phyloP scores from a whole-genome alignment of 345 rosid species.

The Mallotus nudiflorus region DNA sequence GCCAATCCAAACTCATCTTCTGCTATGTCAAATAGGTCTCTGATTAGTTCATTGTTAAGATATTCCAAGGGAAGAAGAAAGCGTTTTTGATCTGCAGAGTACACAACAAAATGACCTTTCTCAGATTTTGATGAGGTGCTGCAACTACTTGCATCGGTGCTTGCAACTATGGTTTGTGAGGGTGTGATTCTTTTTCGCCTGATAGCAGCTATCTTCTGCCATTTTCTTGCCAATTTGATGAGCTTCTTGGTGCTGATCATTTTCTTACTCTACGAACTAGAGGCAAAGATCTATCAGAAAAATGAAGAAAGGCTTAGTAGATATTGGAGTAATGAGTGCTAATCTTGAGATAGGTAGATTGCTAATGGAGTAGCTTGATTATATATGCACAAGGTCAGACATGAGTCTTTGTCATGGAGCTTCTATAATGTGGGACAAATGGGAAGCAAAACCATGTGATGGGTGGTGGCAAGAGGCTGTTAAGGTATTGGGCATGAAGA shows the following conservation, averaged over 20 bases:
- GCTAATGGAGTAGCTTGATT: neutral
- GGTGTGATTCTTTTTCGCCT: neutral
- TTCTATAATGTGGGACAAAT: neutral
- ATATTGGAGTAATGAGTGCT: neutral
- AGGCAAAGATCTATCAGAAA: neutral
- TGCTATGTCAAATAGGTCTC: constrained; percentile 9
- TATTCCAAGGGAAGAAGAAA: constrained; percentile 5
- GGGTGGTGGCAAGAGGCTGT: neutral
- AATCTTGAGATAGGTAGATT: neutral
- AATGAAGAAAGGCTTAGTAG: neutral
- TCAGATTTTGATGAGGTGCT: neutral
- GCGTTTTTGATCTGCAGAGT: constrained; percentile 7
- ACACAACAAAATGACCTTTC: constrained; percentile 18
- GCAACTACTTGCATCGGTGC: neutral
- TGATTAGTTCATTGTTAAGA: constrained; percentile 9
- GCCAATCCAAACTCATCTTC: constrained; percentile 21
- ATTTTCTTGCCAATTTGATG: constrained; percentile 9
- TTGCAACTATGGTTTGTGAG: neutral
- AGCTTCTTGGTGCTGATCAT: constrained; percentile 13
- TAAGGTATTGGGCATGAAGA: neutral
- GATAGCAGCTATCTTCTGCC: neutral
- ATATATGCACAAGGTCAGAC: too few relatives aligned
- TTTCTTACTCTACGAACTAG: neutral
- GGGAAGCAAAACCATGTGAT: neutral
- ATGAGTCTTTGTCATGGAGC: too few relatives aligned